These are phyloP conservation scores for Colletotrichum orchidophilum DNA, from an alignment of 2,329 filamentous ascomycete genomes.

Conservation along the genomic window DNA sequence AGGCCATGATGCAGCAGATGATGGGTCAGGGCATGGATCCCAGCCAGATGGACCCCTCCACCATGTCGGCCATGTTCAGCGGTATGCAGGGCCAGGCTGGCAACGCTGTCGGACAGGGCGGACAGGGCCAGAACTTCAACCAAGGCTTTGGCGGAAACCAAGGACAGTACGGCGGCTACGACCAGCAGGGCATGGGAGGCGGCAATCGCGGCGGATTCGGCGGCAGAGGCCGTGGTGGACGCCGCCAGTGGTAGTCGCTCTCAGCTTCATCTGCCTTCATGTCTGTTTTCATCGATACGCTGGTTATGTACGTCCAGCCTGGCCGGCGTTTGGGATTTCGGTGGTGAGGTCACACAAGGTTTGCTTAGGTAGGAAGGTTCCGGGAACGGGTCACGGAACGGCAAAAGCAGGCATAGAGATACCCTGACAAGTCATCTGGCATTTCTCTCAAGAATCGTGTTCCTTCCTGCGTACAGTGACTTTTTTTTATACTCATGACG, in stretches of 20 bases:
- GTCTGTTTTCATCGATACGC: conserved; percentile 10
- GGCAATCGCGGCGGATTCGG: conserved; percentile 44
- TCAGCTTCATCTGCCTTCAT: neutral
- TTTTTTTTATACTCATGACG: neutral
- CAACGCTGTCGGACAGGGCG: conserved; percentile 55
- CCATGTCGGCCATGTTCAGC: conserved; percentile 68
- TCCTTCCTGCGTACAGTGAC: neutral
- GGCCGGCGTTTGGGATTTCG: conserved; percentile 28
- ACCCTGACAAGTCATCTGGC: conserved; percentile 33
- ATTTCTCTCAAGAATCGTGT: conserved; percentile 3
- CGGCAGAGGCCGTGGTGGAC: conserved; percentile 43
- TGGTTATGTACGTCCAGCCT: conserved; percentile 13
- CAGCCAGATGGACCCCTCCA: conserved; percentile 70
- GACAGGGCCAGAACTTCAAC: conserved; percentile 62
- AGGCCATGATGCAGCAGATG: conserved; percentile 77
- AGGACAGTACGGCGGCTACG: conserved; percentile 59
- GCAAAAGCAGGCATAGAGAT: conserved; percentile 33
- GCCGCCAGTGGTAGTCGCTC: conserved; percentile 34
- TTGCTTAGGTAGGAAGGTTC: conserved; percentile 23
- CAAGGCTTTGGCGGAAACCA: conserved; percentile 63
- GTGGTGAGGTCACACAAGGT: conserved; percentile 20
- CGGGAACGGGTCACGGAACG: conserved; percentile 11
- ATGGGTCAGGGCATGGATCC: conserved; percentile 73
- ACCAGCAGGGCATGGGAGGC: conserved; percentile 57
- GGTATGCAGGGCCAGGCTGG: conserved; percentile 62